These are phyloP conservation scores for Blastobotrys attinorum DNA, from an alignment of 805 yeast genomes.

Conservation along the genomic window DNA sequence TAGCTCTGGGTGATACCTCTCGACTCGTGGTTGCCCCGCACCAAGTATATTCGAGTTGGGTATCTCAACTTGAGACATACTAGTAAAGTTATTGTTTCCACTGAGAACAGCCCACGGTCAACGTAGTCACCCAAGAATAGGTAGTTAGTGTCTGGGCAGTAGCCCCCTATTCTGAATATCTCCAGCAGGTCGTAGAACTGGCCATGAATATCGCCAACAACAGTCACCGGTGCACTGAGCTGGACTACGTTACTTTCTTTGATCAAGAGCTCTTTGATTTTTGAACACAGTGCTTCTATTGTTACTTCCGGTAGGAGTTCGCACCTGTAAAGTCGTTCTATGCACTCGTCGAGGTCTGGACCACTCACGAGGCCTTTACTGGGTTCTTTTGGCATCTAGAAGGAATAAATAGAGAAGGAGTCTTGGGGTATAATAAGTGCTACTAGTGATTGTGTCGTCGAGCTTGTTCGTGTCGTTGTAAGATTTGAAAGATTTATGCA, in stretches of 20 bases:
- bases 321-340: conserved; percentile 55
- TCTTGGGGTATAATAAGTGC: too few species aligned
- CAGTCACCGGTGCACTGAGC: conserved; percentile 78
- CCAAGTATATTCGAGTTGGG: conserved; percentile 72
- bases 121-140: conserved; percentile 93
- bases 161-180: conserved; percentile 88
- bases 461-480: too few species aligned
- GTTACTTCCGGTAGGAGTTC: conserved; percentile 65
- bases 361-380: conserved; percentile 18
- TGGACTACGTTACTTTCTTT: conserved; percentile 83
- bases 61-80: conserved; percentile 79
- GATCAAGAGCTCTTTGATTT: conserved; percentile 71
- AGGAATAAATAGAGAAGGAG: too few species aligned
- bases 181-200: conserved; percentile 92
- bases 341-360: conserved; percentile 57
- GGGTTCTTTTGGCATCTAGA: conserved; percentile 1
- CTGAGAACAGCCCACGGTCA: conserved; percentile 88
- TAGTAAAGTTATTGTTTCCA: conserved; percentile 82
- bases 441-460: too few species aligned
- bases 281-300: conserved; percentile 64
- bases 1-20: conserved; percentile 95
- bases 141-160: conserved; percentile 88
- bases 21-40: conserved; percentile 95
- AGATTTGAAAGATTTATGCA: too few species aligned
- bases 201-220: conserved; percentile 97